Evolutionary conservation across 1,284 basidiomycete genomes (phyloP).

Genomic region (Phellopilus nigrolimitatus): DNA sequence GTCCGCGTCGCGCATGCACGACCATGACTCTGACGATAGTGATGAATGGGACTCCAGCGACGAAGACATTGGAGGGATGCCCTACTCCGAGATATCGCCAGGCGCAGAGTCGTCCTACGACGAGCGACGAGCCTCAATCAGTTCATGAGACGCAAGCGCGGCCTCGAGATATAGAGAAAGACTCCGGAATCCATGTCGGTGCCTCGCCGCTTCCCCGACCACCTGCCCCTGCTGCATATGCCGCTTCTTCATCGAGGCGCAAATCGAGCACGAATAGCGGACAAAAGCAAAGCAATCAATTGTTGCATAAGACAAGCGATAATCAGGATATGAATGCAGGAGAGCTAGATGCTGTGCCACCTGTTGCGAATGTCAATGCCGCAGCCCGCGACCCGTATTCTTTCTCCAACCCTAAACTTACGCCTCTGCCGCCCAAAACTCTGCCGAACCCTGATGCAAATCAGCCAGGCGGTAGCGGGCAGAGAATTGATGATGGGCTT

Average conservation of each 20-base stretch:
- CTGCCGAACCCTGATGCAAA: not conserved
- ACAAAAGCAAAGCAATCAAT: not conserved
- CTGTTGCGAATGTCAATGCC: not conserved
- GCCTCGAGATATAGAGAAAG: slow-evolving; percentile 11
- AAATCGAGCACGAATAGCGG: not conserved
- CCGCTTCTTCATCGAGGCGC: not conserved
- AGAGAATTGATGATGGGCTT: slow-evolving; percentile 11
- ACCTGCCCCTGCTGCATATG: not conserved
- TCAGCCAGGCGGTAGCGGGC: not conserved
- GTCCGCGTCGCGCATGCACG: not conserved
- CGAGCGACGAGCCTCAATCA: not conserved
- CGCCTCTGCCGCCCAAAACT: not conserved
- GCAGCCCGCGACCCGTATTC: not conserved
- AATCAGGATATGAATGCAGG: not conserved
- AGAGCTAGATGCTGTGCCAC: not conserved
- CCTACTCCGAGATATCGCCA: slow-evolving; percentile 34
- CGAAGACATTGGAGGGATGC: slow-evolving; percentile 35
- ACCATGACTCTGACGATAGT: slow-evolving; percentile 8
- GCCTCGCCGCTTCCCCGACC: not conserved
- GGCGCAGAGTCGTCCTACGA: not conserved
- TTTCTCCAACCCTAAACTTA: slow-evolving; percentile 6
- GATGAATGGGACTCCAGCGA: slow-evolving; percentile 10
- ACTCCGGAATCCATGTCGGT: not conserved
- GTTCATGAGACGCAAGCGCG: not conserved
- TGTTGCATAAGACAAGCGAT: not conserved